Percentiles rank a stretch among this genome's conserved stretches.
phyloP scores from a whole-genome alignment of 768 basidiomycete species.

The Mrakia blollopis region DNA sequence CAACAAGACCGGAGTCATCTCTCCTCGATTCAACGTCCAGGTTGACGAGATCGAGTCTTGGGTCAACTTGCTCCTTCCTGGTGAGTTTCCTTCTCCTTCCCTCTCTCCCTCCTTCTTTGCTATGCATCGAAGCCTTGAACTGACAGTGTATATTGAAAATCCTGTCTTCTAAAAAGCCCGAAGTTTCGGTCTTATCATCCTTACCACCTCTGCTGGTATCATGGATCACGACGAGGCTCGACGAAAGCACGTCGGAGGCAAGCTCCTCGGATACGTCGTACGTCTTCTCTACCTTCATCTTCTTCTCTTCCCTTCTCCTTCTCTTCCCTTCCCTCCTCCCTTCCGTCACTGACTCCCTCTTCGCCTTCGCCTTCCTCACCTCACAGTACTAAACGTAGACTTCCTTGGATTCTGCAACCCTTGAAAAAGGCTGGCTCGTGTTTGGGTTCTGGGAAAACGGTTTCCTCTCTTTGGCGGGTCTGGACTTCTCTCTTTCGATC shows the following conservation, averaged over 20 bases:
- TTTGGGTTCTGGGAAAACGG: neutral
- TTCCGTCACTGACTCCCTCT: neutral
- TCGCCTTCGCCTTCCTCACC: neutral
- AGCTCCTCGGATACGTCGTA: slow-evolving; percentile 34
- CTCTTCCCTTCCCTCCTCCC: neutral
- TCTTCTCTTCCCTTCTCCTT: too few relatives aligned
- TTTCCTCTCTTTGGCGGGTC: neutral
- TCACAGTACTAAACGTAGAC: slow-evolving; percentile 11
- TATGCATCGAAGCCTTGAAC: neutral
- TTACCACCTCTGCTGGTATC: slow-evolving; percentile 96
- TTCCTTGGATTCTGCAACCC: neutral
- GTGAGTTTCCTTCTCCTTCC: neutral
- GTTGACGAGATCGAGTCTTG: slow-evolving; percentile 72
- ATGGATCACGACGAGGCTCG: slow-evolving; percentile 98
- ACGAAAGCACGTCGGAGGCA: slow-evolving; percentile 68
- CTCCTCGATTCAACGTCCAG: slow-evolving; percentile 97
- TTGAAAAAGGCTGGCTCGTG: neutral
- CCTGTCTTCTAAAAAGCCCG: slow-evolving; percentile 52
- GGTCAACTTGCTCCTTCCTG: slow-evolving; percentile 72
- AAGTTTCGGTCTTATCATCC: slow-evolving; percentile 93
- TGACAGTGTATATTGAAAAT: neutral
- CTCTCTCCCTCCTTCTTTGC: neutral
- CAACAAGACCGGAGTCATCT: slow-evolving; percentile 99
- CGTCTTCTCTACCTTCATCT: neutral
- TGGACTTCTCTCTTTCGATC: neutral